Percentiles rank a stretch among this genome's conserved stretches.
Conservation (phyloP, 2,329 filamentous ascomycete species). For the Dendryphion nanum region DNA sequence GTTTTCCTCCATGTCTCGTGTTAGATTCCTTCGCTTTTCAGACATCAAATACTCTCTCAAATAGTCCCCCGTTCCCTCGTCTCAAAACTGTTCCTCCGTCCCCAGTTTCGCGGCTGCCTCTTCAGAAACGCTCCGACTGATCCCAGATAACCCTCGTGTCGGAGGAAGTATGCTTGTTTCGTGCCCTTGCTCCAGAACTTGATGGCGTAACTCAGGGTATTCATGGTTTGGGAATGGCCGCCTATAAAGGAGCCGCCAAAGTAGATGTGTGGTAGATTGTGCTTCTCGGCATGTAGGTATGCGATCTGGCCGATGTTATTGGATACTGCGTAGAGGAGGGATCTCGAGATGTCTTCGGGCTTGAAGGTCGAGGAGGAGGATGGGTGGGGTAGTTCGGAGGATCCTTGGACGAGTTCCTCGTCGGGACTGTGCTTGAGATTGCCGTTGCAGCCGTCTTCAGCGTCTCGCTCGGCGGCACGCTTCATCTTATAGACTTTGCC, state of each 20-base stretch:
- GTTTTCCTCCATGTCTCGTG: too few relatives aligned
- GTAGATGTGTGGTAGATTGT: constrained; percentile 88
- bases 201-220: constrained; percentile 94
- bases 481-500: constrained; percentile 97
- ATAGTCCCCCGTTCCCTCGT: constrained; percentile 4
- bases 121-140: constrained; percentile 93
- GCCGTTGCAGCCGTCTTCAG: constrained; percentile 66
- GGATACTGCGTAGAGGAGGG: constrained; percentile 85
- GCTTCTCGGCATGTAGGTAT: constrained; percentile 94
- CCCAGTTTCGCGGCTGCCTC: constrained; percentile 88
- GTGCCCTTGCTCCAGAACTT: constrained; percentile 94
- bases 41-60: too few relatives aligned
- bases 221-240: constrained; percentile 95
- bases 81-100: constrained; percentile 75
- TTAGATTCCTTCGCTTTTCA: too few relatives aligned
- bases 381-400: constrained; percentile 30
- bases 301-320: constrained; percentile 99
- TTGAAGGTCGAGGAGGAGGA: constrained; percentile 60
- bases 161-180: constrained; percentile 93
- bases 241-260: constrained; percentile 97
- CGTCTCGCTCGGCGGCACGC: constrained; percentile 73
- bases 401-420: constrained; percentile 33
- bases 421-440: constrained; percentile 42
- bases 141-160: constrained; percentile 94
- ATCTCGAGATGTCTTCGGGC: constrained; percentile 82